Base-by-base conservation (phyloP, 345 rosid species). In the Pistacia vera region DNA sequence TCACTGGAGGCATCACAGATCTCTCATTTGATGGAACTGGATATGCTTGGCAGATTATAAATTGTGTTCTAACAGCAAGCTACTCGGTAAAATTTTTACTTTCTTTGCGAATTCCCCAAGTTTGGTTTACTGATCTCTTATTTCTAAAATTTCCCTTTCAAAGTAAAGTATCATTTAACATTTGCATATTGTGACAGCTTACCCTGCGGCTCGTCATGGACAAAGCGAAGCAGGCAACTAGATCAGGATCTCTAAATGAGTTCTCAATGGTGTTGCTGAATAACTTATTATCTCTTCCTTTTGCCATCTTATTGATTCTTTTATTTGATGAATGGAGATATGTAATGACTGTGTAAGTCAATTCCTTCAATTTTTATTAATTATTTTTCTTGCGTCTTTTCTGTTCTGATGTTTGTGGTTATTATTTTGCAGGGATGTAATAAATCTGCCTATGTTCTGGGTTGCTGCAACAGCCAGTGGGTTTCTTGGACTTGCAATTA, bases 231-330 rank as follows among this genome's bases (percentile, higher is more conserved):
- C 92, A 88, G 75, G 52, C 83, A 13, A 92, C 98, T 28, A 86
- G 82, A 78, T 88, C 90, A 8, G 97, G 97, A 74, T 79, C 90
- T 30, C 91, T 95, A 13, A 93, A 90, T 75, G 98, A 92, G 75
- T 81, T 92, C 46, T 89, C 99, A 67, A 93, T 95, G 99, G 99
- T 95, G 88, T 79, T 95, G 74, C 91, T 95, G 69, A 95, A 95
- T 77, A 95, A 95, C 83, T 76, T 93, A 68, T 63, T 93, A 72
- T 95, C 98, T 68, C 77, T 95, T 25, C 99, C 98, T 71, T 89
- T 90, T 22, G 99, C 86, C 55, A 74, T 90, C 79, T 66, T 88
- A 78, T 79, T 87, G 86, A 87, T 93, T 75, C 65, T 93, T 69
- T 61, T 89, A 56, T 87, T 90, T 17, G 88, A 82, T 5, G 99